Conservation (phyloP, 2,329 filamentous ascomycete genomes). For the Drechslerella coelobrocha region DNA sequence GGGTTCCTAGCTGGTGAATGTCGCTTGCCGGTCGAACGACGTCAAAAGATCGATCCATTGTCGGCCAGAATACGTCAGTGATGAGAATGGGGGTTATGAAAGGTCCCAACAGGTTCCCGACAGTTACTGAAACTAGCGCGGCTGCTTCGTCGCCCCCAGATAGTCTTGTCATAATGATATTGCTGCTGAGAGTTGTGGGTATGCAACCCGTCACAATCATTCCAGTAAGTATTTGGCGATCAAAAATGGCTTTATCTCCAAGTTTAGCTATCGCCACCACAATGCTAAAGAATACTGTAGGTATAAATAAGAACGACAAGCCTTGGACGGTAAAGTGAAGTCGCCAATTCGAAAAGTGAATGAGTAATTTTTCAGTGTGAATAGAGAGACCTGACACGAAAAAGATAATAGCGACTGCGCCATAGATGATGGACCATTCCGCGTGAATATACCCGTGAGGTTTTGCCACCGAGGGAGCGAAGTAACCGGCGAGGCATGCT, state of each 20-base stretch:
- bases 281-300: slow-evolving; percentile 67
- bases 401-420: slow-evolving; percentile 73
- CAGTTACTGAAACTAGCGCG: slow-evolving; percentile 71
- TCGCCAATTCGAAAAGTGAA: slow-evolving; percentile 71
- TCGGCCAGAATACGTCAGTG: slow-evolving; percentile 66
- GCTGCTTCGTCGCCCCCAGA: slow-evolving; percentile 72
- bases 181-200: slow-evolving; percentile 75
- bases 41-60: slow-evolving; percentile 63
- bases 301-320: slow-evolving; percentile 72
- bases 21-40: slow-evolving; percentile 64
- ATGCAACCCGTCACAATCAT: slow-evolving; percentile 72
- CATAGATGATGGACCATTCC: slow-evolving; percentile 70
- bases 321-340: slow-evolving; percentile 72
- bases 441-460: slow-evolving; percentile 64
- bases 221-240: slow-evolving; percentile 70
- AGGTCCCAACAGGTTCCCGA: slow-evolving; percentile 73
- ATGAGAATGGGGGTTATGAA: slow-evolving; percentile 72
- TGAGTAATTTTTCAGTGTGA: slow-evolving; percentile 67
- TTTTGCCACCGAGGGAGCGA: slow-evolving; percentile 60
- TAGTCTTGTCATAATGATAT: slow-evolving; percentile 75
- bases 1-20: slow-evolving; percentile 62
- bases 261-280: slow-evolving; percentile 63
- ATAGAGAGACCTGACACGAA: slow-evolving; percentile 74
- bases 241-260: slow-evolving; percentile 64
- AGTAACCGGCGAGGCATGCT: slow-evolving; percentile 59